Conservation (phyloP, 2,329 filamentous ascomycete species). For the Cladophialophora immunda region DNA sequence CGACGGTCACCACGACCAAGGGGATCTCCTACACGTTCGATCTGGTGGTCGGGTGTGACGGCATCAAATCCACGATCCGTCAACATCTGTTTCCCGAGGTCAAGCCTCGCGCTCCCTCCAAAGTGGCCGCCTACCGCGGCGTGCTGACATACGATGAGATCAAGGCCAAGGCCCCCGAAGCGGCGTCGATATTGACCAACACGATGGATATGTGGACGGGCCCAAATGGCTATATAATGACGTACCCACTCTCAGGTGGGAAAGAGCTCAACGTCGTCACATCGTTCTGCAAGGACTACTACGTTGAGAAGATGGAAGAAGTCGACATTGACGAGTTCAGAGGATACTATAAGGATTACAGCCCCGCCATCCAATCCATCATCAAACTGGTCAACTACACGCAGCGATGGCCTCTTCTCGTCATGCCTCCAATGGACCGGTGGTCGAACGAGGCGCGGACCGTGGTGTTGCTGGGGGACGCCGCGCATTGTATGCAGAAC, state of each 20-base stretch:
- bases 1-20: slow-evolving; percentile 27
- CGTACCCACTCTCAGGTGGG: slow-evolving; percentile 54
- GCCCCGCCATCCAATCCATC: slow-evolving; percentile 21
- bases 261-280: slow-evolving; percentile 21
- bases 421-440: slow-evolving; percentile 50
- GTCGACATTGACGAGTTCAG: slow-evolving; percentile 22
- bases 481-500: slow-evolving; percentile 47
- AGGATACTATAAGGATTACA: slow-evolving; percentile 41
- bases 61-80: slow-evolving; percentile 51
- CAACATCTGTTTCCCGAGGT: slow-evolving; percentile 48
- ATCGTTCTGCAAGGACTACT: slow-evolving; percentile 23
- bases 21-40: slow-evolving; percentile 44
- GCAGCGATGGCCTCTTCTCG: slow-evolving; percentile 53
- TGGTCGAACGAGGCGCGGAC: slow-evolving; percentile 53
- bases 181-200: slow-evolving; percentile 52
- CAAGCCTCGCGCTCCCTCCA: slow-evolving; percentile 18
- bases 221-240: slow-evolving; percentile 53
- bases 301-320: slow-evolving; percentile 20
- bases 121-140: slow-evolving; percentile 18
- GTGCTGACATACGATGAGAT: slow-evolving; percentile 41
- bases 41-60: slow-evolving; percentile 52
- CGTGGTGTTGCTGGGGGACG: slow-evolving; percentile 51
- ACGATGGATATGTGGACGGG: slow-evolving; percentile 55
- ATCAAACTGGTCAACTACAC: slow-evolving; percentile 29
- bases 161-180: slow-evolving; percentile 47